Conservation (phyloP, 306 rosid genomes). For the Prunus mume region DNA sequence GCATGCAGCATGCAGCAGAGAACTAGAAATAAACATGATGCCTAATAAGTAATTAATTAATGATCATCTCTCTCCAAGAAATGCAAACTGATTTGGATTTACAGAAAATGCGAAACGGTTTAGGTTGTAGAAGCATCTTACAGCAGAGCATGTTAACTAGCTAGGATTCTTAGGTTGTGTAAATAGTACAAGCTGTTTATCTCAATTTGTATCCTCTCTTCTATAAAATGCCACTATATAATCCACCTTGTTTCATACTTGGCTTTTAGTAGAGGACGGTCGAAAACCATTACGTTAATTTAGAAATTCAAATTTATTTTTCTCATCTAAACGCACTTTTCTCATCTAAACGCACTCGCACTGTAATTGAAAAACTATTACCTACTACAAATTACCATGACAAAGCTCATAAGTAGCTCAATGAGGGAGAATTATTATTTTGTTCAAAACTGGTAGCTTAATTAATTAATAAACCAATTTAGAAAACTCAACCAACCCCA, state of each 20-base stretch:
- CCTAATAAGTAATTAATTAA: too few relatives aligned
- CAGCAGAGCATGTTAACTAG: neutral
- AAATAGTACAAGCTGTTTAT: neutral
- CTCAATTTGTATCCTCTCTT: neutral
- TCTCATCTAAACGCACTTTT: too few relatives aligned
- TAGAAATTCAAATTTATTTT: too few relatives aligned
- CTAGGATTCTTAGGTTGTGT: neutral
- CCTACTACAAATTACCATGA: too few relatives aligned
- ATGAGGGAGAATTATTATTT: neutral
- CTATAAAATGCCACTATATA: neutral
- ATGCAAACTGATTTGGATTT: neutral
- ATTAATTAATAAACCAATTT: neutral
- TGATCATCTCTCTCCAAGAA: too few relatives aligned
- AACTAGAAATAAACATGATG: neutral
- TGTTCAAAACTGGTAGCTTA: neutral
- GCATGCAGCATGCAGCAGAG: neutral
- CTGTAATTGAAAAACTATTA: too few relatives aligned
- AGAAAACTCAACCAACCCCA: constrained; percentile 1
- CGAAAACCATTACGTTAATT: too few relatives aligned
- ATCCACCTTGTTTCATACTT: neutral
- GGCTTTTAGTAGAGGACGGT: neutral
- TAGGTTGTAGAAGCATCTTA: neutral
- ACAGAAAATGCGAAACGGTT: neutral
- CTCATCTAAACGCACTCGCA: too few relatives aligned
- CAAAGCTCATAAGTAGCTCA: neutral